phyloP scores from a whole-genome alignment of 106 monocot genomes.

The Posidonia australis region DNA sequence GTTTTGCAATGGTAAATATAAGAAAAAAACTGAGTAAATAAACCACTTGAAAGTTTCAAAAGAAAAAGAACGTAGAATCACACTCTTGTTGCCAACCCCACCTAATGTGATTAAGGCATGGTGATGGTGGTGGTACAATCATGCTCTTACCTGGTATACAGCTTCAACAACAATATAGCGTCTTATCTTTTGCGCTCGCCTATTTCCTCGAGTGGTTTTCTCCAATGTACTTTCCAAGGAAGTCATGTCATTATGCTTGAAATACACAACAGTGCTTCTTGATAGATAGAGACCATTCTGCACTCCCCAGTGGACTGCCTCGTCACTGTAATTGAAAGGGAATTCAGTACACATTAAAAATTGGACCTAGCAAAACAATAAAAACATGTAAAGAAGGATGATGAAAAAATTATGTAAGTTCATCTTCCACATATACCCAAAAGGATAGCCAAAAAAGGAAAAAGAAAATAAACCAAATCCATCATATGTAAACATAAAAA shows the following conservation, averaged over 20 bases:
- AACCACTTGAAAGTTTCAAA: too few relatives aligned
- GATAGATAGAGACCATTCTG: constrained; percentile 95
- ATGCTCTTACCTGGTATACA: constrained; percentile 66
- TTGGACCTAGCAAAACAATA: too few relatives aligned
- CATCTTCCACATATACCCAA: too few relatives aligned
- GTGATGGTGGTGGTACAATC: neutral
- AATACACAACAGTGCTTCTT: constrained; percentile 90
- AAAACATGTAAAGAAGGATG: too few relatives aligned
- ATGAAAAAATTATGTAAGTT: too few relatives aligned
- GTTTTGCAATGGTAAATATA: too few relatives aligned
- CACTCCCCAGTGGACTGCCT: constrained; percentile 93
- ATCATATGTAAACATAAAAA: too few relatives aligned
- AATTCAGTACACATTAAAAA: neutral
- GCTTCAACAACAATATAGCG: constrained; percentile 92
- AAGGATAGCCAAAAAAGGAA: too few relatives aligned
- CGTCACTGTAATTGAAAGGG: constrained; percentile 50
- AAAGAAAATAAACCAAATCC: too few relatives aligned
- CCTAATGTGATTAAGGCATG: too few relatives aligned
- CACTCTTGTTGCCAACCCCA: neutral
- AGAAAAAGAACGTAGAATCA: neutral
- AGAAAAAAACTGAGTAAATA: too few relatives aligned
- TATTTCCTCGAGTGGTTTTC: constrained; percentile 59
- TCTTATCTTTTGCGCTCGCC: constrained; percentile 47
- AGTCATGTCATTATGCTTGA: constrained; percentile 96
- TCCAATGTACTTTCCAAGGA: constrained; percentile 74